Evolutionary conservation across 2,329 filamentous ascomycete genomes (phyloP).

Genomic region (Alternaria infectoria): DNA sequence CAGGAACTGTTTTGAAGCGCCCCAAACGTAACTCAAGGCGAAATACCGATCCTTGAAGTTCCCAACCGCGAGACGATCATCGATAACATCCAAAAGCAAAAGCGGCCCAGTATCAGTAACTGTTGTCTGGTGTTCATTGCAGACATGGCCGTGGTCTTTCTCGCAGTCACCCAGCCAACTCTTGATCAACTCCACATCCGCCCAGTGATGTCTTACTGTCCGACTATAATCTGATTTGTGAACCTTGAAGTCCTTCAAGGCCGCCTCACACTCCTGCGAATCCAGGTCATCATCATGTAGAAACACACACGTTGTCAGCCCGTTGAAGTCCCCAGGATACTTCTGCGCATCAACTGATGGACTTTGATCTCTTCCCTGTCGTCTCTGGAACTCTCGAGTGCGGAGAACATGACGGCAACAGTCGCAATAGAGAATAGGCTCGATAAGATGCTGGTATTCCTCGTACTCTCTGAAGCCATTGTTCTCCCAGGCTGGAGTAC

Average conservation of each 20-base stretch:
- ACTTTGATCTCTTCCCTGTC: background rate
- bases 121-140: background rate
- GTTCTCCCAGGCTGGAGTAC: background rate
- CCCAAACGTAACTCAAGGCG: conserved; percentile 12
- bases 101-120: background rate
- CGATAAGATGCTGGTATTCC: background rate
- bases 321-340: background rate
- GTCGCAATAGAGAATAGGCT: conserved; percentile 5
- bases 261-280: background rate
- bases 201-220: conserved; percentile 1
- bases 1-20: conserved; percentile 7
- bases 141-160: background rate
- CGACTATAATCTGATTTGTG: background rate
- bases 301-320: background rate
- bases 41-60: conserved; percentile 1
- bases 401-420: conserved; percentile 2
- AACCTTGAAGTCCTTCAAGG: background rate
- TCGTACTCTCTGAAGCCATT: background rate
- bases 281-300: conserved; percentile 1
- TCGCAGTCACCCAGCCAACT: conserved; percentile 5
- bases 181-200: background rate
- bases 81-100: conserved; percentile 4
- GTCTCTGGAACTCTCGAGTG: background rate
- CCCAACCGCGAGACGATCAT: background rate
- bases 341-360: background rate